Evolutionary conservation across 257 asterid species (phyloP).

Genomic region (Solanum arcanum): DNA sequence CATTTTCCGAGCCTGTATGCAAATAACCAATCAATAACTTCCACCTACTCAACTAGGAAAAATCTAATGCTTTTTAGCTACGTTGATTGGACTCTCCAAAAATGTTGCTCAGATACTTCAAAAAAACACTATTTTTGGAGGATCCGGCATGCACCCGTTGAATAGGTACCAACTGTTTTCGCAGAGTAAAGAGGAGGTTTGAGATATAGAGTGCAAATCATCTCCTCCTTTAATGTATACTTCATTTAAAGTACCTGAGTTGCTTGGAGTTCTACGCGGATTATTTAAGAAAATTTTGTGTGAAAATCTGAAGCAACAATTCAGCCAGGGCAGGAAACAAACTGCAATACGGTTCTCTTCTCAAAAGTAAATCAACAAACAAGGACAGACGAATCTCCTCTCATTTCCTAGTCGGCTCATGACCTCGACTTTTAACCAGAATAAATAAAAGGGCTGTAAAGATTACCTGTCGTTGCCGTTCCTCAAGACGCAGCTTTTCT

Average conservation of each 20-base stretch:
- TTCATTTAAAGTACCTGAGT: neutral
- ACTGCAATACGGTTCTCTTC: neutral
- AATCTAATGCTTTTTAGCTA: neutral
- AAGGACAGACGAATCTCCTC: neutral
- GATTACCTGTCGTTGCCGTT: constrained; percentile 90
- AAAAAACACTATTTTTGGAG: too few relatives aligned
- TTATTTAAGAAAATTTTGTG: neutral
- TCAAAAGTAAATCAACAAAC: neutral
- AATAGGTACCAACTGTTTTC: neutral
- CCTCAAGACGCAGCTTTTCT: constrained; percentile 78
- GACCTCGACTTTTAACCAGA: neutral
- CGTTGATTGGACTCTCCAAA: too few relatives aligned
- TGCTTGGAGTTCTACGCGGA: neutral
- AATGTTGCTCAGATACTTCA: too few relatives aligned
- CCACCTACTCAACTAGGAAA: neutral
- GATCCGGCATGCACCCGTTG: too few relatives aligned
- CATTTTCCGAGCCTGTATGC: constrained; percentile 71
- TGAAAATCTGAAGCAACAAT: neutral
- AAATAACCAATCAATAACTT: neutral
- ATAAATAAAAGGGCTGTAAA: neutral
- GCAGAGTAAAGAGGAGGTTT: neutral
- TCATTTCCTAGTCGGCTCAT: neutral
- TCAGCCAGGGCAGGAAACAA: neutral
- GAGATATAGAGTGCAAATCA: neutral
- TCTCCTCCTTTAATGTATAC: neutral